Evolutionary conservation across 331 rosid species (phyloP), one percentile per base, ranked within the genome.

Genomic region (Quercus phellos): DNA sequence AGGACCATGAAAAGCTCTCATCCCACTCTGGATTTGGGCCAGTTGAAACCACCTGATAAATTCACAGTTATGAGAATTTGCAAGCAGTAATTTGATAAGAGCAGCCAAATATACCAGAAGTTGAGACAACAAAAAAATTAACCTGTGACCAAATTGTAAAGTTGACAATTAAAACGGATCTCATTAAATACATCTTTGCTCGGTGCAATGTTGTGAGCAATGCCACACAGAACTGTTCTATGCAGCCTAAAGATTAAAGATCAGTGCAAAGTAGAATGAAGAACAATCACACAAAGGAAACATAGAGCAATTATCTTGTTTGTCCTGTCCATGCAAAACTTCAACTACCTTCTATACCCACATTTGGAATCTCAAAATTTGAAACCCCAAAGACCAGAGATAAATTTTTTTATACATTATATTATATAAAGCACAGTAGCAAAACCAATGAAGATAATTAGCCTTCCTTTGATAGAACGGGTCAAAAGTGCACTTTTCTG

Each of bases 21-120:
- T 92, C 98, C 98, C 98, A 92, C 77, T 94, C 96, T 1, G 98
- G 98, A 80, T 90, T 92, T 6, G 99, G 97, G 69, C 99, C 98
- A 29, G 98, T 94, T 53, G 99, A 88, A 63, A 94, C 93, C 79
- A 94, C 90, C 99, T 94, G 93, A 84, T 74, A 75, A 80, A 64
- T 80, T 58, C 55, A 72, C 35, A 67, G 50, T 46, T 1, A 59
- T 24, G 34, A 63, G 43, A 63, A 63, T 34, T 29, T 29, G 18
- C 11, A 61, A 16, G 42, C 42, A 6, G 30, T 61, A 61, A 61
- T 4, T 6, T 61, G 68, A 61, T 27, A 61, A 27, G n/a, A 12
- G 7, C 16, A 26, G 46, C 24, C 70, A 16, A 64, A 64, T 11
- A 64, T 64, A 32, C 50, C 6, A 6, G 1, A 30, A 9, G 43